Evolutionary conservation across 257 asterid genomes (phyloP), one percentile per base, ranked within the genome.

Genomic region (Nicotiana paniculata): DNA sequence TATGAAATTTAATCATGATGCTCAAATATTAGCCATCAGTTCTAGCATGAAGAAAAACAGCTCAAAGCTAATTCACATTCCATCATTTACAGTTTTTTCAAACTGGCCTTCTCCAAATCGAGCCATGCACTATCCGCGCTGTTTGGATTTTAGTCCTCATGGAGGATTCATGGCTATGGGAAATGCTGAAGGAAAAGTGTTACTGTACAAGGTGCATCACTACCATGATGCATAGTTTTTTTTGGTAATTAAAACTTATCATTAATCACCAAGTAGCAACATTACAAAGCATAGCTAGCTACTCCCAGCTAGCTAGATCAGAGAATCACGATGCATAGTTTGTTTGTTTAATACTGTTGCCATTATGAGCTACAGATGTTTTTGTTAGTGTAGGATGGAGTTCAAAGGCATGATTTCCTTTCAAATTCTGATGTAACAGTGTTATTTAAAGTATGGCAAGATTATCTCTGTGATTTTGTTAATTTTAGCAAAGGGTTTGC

Each of bases 121-220:
- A 84, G 37, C 72, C 0, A 72, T 90, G 83, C 90, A 84, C 9
- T 88, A 94, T 83, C 96, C 99, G 0, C 88, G 88, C 63, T 94
- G 97, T 79, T 43, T 90, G 86, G 99, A 96, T 81, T 94, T 93
- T 81, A 94, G 99, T 86, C 99, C 99, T 69, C 93, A 79, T 32
- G 97, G 99, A 51, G 99, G 99, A 58, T 96, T 92, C 64, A 91
- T 96, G 97, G 94, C 97, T 0, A 55, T 90, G 88, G 98, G 97
- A 18, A 92, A 96, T 86, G 95, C 98, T 83, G 91, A 89, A 7
- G 98, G 99, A 12, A 93, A 91, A 46, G 97, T 94, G 48, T 43
- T 93, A 80, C 68, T 94, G 70, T 96, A 93, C 91, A 96, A 94
- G 92, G 88, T 96, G 88, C 97, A 96, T 87, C 97, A 96, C 83